A percentile compares a stretch with the other conserved stretches of the same genome.
phyloP scores from a whole-genome alignment of 371 early-diverging fungal genomes.

The Mucor lusitanicus region DNA sequence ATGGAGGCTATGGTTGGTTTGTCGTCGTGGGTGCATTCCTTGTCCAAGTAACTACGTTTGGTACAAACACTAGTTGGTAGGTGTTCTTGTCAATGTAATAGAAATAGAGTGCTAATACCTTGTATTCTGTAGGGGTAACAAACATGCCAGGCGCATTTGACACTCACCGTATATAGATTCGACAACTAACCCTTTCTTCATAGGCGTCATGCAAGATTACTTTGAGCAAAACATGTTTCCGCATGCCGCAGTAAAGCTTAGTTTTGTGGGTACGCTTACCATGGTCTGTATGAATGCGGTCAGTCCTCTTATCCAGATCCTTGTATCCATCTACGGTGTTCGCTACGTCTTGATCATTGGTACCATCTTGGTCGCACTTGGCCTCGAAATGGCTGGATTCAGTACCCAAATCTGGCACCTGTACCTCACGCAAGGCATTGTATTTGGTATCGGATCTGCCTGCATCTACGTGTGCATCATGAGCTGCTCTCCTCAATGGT shows the following conservation, averaged over 20 bases:
- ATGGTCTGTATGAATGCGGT: slow-evolving; percentile 22
- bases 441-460: slow-evolving; percentile 69
- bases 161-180: neutral
- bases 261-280: slow-evolving; percentile 39
- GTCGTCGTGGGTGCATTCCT: slow-evolving; percentile 59
- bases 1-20: slow-evolving; percentile 63
- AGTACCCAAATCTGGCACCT: slow-evolving; percentile 60
- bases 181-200: neutral
- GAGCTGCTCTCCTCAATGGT: slow-evolving; percentile 76
- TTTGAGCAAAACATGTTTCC: slow-evolving; percentile 12
- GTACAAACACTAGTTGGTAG: slow-evolving; percentile 42
- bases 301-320: slow-evolving; percentile 33
- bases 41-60: slow-evolving; percentile 61
- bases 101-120: neutral
- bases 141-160: neutral
- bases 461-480: slow-evolving; percentile 43
- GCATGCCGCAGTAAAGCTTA: slow-evolving; percentile 16
- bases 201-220: slow-evolving; percentile 36
- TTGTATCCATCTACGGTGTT: slow-evolving; percentile 22
- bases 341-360: slow-evolving; percentile 28
- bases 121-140: slow-evolving; percentile 20
- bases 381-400: slow-evolving; percentile 34
- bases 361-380: slow-evolving; percentile 21
- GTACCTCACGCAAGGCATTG: slow-evolving; percentile 68
- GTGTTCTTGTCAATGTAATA: neutral